Evolutionary conservation across 169 alveolate genomes (phyloP), one percentile per base, ranked within the genome.

Genomic region (Eimeria praecox): DNA sequence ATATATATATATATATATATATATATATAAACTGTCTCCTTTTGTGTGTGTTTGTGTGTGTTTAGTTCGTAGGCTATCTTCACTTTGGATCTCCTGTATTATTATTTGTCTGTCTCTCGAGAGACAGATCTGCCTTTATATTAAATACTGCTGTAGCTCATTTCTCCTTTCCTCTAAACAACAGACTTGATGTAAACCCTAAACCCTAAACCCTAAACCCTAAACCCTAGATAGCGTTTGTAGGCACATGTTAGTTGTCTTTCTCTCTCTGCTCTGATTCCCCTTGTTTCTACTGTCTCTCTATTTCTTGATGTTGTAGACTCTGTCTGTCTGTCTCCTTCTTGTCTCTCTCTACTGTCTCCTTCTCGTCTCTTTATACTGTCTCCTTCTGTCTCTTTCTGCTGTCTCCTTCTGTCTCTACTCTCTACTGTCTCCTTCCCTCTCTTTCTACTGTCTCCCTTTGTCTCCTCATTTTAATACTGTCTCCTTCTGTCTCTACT

Each of bases 131-230:
- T 38, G 46, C 89, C 20, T 5, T 30, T 5, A 73, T 94, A 1
- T 82, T 94, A 40, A 71, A 30, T 38, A 89, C 96, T 27, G 35
- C 87, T 6, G 8, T 94, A 12, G 54, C 66, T 33, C 44, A 62
- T n/a, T 64, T 94, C 85, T 75, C 46, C 46, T 93, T 93, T 30
- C 93, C 96, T 33, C 3, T 14, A 52, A 75, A 93, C 83, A 75
- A 93, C 8, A 62, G 96, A 33, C 96, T 93, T 24, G 30, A 24
- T 78, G 96, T 93, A 62, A 56, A 56, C 66, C 66, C 46, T 38
- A 49, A 75, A 42, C 56, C 86, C 56, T 42, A 40, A 42, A 42
- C 56, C 14, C 62, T 75, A 42, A 75, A 40, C 62, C 86, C 56
- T 40, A 16, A 75, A 42, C 56, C n/a, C 24, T 75, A 44, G 27